Evolutionary conservation across 2,329 filamentous ascomycete species (phyloP).

Genomic region (Nemania abortiva): DNA sequence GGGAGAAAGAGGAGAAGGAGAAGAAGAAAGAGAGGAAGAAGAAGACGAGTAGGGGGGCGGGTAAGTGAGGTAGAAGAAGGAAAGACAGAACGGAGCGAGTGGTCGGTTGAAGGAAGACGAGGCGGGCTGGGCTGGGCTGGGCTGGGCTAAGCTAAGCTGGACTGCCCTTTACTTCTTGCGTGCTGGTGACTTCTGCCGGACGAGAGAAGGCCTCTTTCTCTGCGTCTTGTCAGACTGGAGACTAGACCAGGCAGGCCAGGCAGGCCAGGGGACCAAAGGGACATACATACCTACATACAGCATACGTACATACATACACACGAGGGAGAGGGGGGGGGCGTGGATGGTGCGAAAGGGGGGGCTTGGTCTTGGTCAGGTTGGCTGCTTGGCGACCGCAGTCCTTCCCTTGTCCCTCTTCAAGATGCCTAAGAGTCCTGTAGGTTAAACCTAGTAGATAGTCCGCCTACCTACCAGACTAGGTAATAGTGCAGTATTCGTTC

Average conservation of each 20-base stretch:
- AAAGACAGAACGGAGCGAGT: constrained; percentile 21
- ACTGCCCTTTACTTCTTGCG: constrained; percentile 9
- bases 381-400: constrained; percentile 36
- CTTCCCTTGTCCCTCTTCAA: constrained; percentile 35
- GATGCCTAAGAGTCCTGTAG: neutral
- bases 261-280: constrained; percentile 32
- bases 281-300: constrained; percentile 29
- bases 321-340: constrained; percentile 18
- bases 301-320: too few relatives aligned
- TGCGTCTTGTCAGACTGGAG: constrained; percentile 28
- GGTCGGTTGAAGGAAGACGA: constrained; percentile 25
- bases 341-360: constrained; percentile 26
- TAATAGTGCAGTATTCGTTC: too few relatives aligned
- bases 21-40: constrained; percentile 39
- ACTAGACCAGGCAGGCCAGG: constrained; percentile 13
- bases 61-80: constrained; percentile 15
- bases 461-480: neutral
- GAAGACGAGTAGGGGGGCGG: constrained; percentile 19
- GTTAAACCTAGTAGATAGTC: neutral
- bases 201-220: neutral
- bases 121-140: constrained; percentile 27
- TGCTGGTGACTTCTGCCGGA: neutral
- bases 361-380: constrained; percentile 33
- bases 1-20: constrained; percentile 41
- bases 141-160: neutral